Evolutionary conservation across 2,329 filamentous ascomycete genomes (phyloP).

Genomic region (Fusarium sp.): DNA sequence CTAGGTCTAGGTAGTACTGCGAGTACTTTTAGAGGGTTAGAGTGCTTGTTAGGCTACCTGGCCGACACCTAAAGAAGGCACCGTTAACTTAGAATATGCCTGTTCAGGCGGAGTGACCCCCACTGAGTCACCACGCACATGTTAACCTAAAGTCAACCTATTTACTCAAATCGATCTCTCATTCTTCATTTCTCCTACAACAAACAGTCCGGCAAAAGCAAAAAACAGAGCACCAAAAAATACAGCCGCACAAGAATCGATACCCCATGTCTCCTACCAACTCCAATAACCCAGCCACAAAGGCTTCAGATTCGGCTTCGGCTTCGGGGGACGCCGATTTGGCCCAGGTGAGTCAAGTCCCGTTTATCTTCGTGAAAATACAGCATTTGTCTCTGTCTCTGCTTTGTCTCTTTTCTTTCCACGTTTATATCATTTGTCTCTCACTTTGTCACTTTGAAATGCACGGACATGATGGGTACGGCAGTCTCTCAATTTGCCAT

Average conservation of each 20-base stretch:
- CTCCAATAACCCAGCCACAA: constrained; percentile 28
- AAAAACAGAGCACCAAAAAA: neutral
- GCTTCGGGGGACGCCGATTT: constrained; percentile 46
- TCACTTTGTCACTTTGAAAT: neutral
- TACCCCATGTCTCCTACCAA: neutral
- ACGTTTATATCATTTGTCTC: neutral
- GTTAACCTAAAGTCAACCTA: constrained; percentile 6
- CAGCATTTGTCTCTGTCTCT: neutral
- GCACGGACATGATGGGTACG: neutral
- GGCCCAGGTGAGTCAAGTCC: constrained; percentile 42
- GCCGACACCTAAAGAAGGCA: neutral
- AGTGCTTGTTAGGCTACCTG: neutral
- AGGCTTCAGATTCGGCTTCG: constrained; percentile 27
- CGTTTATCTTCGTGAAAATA: no score
- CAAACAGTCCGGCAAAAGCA: constrained; percentile 16
- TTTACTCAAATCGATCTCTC: constrained; percentile 3
- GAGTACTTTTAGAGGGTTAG: no score
- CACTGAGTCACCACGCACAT: neutral
- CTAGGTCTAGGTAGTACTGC: no score
- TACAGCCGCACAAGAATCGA: neutral
- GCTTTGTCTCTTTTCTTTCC: neutral
- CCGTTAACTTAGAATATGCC: neutral
- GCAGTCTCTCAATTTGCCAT: constrained; percentile 14
- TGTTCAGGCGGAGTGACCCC: constrained; percentile 3
- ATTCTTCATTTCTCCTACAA: constrained; percentile 25